Evolutionary conservation across 2,329 filamentous ascomycete species (phyloP).

Genomic region (Colletotrichum lentis): DNA sequence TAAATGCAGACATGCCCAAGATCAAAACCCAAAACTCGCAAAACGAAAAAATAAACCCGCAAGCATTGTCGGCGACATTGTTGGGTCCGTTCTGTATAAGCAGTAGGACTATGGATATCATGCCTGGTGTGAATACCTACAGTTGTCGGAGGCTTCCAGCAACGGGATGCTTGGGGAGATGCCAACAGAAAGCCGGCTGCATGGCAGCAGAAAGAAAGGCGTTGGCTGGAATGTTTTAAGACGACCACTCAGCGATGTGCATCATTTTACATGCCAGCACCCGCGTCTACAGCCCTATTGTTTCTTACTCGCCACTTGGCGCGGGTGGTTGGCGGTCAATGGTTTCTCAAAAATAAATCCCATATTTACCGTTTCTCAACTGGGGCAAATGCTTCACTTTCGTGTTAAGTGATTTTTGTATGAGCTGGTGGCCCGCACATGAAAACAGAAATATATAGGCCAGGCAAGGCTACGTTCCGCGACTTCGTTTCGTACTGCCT

Average conservation of each 20-base stretch:
- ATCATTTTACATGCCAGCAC: constrained; percentile 33
- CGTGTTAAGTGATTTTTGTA: not conserved
- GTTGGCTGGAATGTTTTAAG: constrained; percentile 36
- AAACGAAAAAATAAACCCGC: constrained; percentile 5
- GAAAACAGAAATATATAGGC: not conserved
- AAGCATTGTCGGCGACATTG: not conserved
- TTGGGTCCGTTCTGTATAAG: constrained; percentile 16
- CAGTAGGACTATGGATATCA: constrained; percentile 8
- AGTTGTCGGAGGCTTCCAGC: constrained; percentile 14
- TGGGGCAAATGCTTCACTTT: constrained; percentile 15
- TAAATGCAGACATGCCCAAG: constrained; percentile 47
- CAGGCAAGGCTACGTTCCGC: not conserved
- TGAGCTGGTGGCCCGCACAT: not conserved
- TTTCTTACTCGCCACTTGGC: constrained; percentile 7
- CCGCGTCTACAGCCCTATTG: constrained; percentile 16
- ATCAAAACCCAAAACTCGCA: not conserved
- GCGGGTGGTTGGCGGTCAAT: constrained; percentile 19
- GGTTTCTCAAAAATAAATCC: constrained; percentile 33
- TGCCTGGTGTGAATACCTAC: constrained; percentile 19
- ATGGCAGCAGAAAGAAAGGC: constrained; percentile 26
- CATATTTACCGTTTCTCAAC: constrained; percentile 31
- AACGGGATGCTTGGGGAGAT: not conserved
- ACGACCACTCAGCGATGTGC: constrained; percentile 29
- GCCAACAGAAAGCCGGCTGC: constrained; percentile 10
- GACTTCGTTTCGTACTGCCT: not conserved